Evolutionary conservation across 257 asterid genomes (phyloP).

Genomic region (Lithospermum erythrorhizon): DNA sequence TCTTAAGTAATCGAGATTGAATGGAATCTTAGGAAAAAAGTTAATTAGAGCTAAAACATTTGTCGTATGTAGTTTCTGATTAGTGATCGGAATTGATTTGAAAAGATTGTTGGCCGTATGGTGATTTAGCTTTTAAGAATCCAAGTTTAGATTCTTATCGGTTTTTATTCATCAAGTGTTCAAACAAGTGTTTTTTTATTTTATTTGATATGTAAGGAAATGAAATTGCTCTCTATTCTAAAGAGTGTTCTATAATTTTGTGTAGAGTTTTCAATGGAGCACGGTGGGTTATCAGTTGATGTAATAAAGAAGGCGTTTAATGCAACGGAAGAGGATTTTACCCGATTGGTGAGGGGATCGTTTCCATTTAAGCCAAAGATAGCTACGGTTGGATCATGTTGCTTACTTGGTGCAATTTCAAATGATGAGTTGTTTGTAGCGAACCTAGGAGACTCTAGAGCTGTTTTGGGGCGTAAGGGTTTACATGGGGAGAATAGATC

Average conservation of each 20-base stretch:
- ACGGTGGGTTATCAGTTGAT: conserved; percentile 78
- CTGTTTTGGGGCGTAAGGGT: conserved; percentile 78
- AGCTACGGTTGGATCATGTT: conserved; percentile 85
- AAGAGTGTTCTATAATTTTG: conserved; percentile 8
- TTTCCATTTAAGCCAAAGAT: conserved; percentile 57
- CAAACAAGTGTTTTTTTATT: no score
- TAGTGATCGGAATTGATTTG: background rate
- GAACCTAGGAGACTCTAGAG: conserved; percentile 92
- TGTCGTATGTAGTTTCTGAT: background rate
- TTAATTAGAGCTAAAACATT: background rate
- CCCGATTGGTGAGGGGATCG: conserved; percentile 60
- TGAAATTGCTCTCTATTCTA: background rate
- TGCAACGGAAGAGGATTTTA: conserved; percentile 88
- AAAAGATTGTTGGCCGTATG: background rate
- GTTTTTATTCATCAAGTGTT: no score
- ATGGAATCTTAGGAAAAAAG: no score
- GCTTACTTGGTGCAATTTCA: conserved; percentile 83
- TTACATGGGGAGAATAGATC: conserved; percentile 47
- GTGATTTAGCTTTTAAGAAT: background rate
- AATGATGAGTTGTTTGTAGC: conserved; percentile 66
- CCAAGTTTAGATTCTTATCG: no score
- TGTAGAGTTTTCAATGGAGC: conserved; percentile 75
- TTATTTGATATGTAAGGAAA: no score
- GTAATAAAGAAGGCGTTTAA: conserved; percentile 75
- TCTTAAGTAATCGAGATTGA: no score